Evolutionary conservation across 2,329 filamentous ascomycete species (phyloP).

Genomic region (Ophiostoma triangulosporum): DNA sequence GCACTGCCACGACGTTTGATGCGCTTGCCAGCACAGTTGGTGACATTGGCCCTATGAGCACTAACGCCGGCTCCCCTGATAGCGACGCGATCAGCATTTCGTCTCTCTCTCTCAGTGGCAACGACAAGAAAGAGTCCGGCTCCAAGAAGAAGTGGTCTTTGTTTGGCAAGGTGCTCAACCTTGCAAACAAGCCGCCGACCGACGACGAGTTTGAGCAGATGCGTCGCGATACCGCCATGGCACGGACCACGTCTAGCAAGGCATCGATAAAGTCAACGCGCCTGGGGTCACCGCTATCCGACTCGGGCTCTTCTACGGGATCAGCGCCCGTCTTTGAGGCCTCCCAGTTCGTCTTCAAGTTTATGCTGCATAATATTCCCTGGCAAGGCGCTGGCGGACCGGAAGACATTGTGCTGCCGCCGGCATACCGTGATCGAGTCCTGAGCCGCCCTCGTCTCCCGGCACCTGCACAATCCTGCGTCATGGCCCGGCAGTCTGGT

Average conservation of each 20-base stretch:
- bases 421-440: conserved; percentile 42
- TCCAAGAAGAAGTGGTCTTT: conserved; percentile 50
- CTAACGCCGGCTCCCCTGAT: conserved; percentile 6
- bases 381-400: conserved; percentile 16
- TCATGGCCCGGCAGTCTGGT: conserved; percentile 27
- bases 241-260: conserved; percentile 19
- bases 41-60: not conserved
- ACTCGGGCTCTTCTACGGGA: conserved; percentile 37
- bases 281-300: conserved; percentile 27
- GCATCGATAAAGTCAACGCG: conserved; percentile 24
- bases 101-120: not conserved
- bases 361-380: conserved; percentile 44
- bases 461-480: conserved; percentile 50
- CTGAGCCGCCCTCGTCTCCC: conserved; percentile 57
- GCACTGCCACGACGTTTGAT: conserved; percentile 8
- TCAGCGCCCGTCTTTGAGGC: conserved; percentile 42
- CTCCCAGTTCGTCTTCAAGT: conserved; percentile 56
- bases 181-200: conserved; percentile 18
- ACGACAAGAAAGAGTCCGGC: conserved; percentile 16
- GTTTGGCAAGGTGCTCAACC: conserved; percentile 47
- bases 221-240: conserved; percentile 36
- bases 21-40: conserved; percentile 1
- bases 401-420: conserved; percentile 39
- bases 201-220: conserved; percentile 36
- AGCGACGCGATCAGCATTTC: conserved; percentile 10